Evolutionary conservation across 768 basidiomycete species (phyloP).

Genomic region (Suillus lakei): DNA sequence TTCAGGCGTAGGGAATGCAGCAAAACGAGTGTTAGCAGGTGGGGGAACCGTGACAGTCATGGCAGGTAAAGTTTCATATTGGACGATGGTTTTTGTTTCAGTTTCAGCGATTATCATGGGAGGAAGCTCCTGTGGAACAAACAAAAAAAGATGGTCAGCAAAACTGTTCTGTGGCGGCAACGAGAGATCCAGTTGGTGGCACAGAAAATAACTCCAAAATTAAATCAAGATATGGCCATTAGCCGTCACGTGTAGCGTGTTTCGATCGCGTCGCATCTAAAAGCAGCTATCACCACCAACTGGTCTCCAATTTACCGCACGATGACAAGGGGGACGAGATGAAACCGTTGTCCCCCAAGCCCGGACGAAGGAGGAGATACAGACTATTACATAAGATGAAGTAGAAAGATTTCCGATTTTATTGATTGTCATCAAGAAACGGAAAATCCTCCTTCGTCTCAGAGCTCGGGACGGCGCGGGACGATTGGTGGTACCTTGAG

Average conservation of each 20-base stretch:
- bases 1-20: conserved; percentile 73
- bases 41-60: conserved; percentile 73
- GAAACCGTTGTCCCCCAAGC: conserved; percentile 86
- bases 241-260: conserved; percentile 31
- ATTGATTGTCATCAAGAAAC: conserved; percentile 40
- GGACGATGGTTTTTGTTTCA: conserved; percentile 67
- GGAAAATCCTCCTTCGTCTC: conserved; percentile 85
- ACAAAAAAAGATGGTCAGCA: conserved; percentile 39
- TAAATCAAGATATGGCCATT: conserved; percentile 35
- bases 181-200: conserved; percentile 44
- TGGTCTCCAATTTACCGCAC: conserved; percentile 40
- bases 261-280: conserved; percentile 38
- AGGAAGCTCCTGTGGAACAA: conserved; percentile 45
- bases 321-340: conserved; percentile 78
- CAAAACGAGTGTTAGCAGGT: conserved; percentile 79
- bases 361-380: conserved; percentile 89
- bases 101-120: conserved; percentile 49
- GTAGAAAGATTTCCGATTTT: conserved; percentile 30
- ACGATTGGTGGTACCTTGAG: conserved; percentile 88
- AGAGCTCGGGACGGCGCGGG: conserved; percentile 90
- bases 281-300: conserved; percentile 36
- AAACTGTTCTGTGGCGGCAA: conserved; percentile 31
- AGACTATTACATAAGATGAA: conserved; percentile 66
- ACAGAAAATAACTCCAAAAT: conserved; percentile 25
- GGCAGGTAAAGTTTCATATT: conserved; percentile 52